phyloP scores from a whole-genome alignment of 2,329 filamentous ascomycete genomes.

The Colletotrichum echinochloae region DNA sequence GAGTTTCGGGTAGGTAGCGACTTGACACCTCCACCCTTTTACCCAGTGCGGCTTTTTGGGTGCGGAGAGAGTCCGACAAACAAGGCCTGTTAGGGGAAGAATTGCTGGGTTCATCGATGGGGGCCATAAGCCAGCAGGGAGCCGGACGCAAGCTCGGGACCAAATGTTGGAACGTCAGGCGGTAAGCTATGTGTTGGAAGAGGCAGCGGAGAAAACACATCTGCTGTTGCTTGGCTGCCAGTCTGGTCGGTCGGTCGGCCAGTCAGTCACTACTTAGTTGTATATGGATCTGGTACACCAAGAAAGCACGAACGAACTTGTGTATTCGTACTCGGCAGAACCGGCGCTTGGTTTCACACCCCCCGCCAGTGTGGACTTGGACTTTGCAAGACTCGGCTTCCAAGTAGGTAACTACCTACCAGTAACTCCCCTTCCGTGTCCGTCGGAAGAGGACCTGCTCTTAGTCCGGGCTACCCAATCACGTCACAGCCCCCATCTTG shows the following conservation, averaged over 20 bases:
- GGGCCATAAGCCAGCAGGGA: slow-evolving; percentile 11
- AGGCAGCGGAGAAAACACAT: neutral
- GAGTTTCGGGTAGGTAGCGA: slow-evolving; percentile 40
- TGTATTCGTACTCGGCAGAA: neutral
- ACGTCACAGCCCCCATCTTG: neutral
- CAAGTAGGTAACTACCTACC: no score
- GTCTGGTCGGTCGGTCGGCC: neutral
- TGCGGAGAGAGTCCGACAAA: slow-evolving; percentile 30
- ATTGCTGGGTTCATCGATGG: slow-evolving; percentile 7
- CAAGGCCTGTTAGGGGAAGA: neutral
- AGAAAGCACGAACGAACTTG: neutral
- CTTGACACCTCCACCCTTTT: slow-evolving; percentile 27
- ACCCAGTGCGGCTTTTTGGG: slow-evolving; percentile 19
- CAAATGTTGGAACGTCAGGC: slow-evolving; percentile 3
- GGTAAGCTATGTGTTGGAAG: no score
- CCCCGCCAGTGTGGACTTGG: neutral
- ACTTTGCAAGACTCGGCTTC: neutral
- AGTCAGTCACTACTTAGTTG: neutral
- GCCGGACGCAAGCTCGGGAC: slow-evolving; percentile 36
- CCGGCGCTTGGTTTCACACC: neutral
- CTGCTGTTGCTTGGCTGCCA: neutral
- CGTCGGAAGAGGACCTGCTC: slow-evolving; percentile 26
- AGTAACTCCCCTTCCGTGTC: slow-evolving; percentile 8
- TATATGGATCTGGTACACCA: neutral
- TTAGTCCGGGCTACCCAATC: slow-evolving; percentile 34